These are phyloP conservation scores for Syncephalastrum sp. DNA, from an alignment of 371 early-diverging fungal genomes.

Conservation along the genomic window DNA sequence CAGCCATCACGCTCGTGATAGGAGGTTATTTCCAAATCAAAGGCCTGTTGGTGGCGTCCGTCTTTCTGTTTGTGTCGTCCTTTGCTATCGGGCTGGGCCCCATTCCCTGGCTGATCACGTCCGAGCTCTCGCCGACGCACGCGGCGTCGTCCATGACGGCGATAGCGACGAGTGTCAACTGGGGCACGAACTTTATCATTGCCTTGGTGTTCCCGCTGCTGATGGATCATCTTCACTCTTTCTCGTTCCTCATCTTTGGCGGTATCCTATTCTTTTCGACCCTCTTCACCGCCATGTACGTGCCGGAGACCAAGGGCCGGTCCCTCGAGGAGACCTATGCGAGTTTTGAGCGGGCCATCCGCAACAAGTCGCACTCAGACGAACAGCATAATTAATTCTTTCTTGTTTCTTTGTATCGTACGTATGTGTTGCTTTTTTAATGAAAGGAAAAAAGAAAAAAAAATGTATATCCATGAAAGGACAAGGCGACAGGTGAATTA, in stretches of 20 bases:
- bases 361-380: too few relatives aligned
- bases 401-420: too few relatives aligned
- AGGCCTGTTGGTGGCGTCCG: constrained; percentile 57
- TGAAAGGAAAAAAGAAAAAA: too few relatives aligned
- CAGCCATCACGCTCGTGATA: constrained; percentile 55
- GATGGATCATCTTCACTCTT: constrained; percentile 47
- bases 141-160: constrained; percentile 55
- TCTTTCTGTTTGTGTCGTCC: constrained; percentile 76
- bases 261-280: constrained; percentile 22
- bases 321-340: constrained; percentile 59
- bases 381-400: too few relatives aligned
- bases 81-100: constrained; percentile 87
- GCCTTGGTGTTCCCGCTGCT: constrained; percentile 54
- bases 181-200: constrained; percentile 50
- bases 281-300: constrained; percentile 37
- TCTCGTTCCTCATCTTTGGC: constrained; percentile 62
- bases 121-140: constrained; percentile 71
- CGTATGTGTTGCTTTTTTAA: too few relatives aligned
- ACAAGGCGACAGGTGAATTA: too few relatives aligned
- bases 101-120: constrained; percentile 78
- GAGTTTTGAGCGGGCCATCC: constrained; percentile 1
- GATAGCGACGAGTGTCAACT: constrained; percentile 62
- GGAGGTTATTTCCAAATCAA: constrained; percentile 48
- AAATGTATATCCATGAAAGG: too few relatives aligned
- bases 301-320: constrained; percentile 82